These are phyloP conservation scores for Vigna hirtella DNA, from an alignment of 306 rosid genomes.

Conservation along the genomic window DNA sequence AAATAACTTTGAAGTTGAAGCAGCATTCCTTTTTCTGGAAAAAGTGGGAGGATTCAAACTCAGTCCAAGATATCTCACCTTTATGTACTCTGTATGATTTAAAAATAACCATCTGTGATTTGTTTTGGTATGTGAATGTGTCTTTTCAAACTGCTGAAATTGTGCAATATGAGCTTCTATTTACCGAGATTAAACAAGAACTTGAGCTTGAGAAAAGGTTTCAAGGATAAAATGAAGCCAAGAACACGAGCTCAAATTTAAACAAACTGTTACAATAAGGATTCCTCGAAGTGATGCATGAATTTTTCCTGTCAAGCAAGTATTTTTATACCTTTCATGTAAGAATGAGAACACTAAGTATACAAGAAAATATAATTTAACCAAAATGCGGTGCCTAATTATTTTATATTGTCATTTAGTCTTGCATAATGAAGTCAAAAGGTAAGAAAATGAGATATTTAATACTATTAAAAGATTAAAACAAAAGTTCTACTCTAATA, in stretches of 20 bases:
- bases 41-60: not conserved
- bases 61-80: conserved; percentile 6
- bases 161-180: not conserved
- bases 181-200: not conserved
- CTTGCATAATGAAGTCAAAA: not conserved
- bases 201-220: not conserved
- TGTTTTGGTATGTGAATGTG: not conserved
- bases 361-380: not conserved
- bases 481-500: not conserved
- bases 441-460: not conserved
- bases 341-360: not conserved
- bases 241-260: not conserved
- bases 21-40: not conserved
- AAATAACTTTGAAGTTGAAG: conserved; percentile 24
- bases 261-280: not conserved
- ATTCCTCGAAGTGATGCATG: not conserved
- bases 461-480: not conserved
- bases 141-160: conserved; percentile 5
- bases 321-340: not conserved
- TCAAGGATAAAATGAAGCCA: not conserved
- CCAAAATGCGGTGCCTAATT: not conserved
- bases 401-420: not conserved
- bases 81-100: not conserved
- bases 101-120: not conserved
- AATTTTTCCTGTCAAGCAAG: not conserved